Evolutionary conservation across 106 monocot genomes (phyloP).

Genomic region (Acorus gramineus): DNA sequence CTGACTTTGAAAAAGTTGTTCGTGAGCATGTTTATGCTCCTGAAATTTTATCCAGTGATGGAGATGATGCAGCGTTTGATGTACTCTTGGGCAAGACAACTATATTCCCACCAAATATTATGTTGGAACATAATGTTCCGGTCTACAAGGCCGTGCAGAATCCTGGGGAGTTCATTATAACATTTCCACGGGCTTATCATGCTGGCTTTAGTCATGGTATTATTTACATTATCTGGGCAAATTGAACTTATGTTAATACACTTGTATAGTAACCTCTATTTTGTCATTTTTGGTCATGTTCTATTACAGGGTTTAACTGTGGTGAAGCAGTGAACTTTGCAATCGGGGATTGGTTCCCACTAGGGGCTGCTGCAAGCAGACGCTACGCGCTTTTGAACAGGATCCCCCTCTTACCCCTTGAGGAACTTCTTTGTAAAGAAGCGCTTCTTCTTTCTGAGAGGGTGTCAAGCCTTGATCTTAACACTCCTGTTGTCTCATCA

Average conservation of each 20-base stretch:
- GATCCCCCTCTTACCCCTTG: slow-evolving; percentile 64
- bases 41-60: slow-evolving; percentile 50
- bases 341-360: slow-evolving; percentile 79
- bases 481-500: slow-evolving; percentile 6
- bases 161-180: slow-evolving; percentile 87
- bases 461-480: slow-evolving; percentile 2
- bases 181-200: slow-evolving; percentile 95
- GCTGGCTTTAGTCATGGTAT: slow-evolving; percentile 94
- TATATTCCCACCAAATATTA: slow-evolving; percentile 82
- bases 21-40: slow-evolving; percentile 51
- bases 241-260: no score
- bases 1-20: slow-evolving; percentile 66
- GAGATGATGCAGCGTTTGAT: slow-evolving; percentile 75
- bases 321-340: slow-evolving; percentile 99
- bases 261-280: no score
- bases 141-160: slow-evolving; percentile 90
- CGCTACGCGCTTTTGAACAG: slow-evolving; percentile 77
- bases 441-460: slow-evolving; percentile 44
- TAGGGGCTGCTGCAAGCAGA: slow-evolving; percentile 64
- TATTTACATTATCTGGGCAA: not conserved
- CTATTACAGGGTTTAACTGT: slow-evolving; percentile 82
- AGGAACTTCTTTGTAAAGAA: slow-evolving; percentile 88
- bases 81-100: slow-evolving; percentile 87
- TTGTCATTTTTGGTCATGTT: no score
- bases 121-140: slow-evolving; percentile 76